Percentiles rank a stretch among this genome's conserved stretches.
Conservation (phyloP, 768 basidiomycete genomes). For the Hericium coralloides region DNA sequence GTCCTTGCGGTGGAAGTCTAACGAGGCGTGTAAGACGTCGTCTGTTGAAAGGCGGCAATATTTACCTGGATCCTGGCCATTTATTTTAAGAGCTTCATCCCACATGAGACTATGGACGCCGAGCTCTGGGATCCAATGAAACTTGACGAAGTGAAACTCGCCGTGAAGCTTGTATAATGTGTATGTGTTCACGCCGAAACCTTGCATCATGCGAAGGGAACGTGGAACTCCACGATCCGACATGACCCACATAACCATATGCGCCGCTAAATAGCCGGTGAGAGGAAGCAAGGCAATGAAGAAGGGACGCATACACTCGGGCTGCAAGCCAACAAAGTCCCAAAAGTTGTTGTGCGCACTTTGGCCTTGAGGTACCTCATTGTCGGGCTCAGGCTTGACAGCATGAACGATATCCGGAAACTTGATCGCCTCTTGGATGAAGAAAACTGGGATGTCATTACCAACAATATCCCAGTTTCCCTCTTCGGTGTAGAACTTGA, state of each 20-base stretch:
- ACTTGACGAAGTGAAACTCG: constrained; percentile 78
- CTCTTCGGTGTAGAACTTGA: constrained; percentile 75
- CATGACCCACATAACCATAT: constrained; percentile 81
- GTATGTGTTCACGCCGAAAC: constrained; percentile 82
- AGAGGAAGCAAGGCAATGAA: background rate
- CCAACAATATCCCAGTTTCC: constrained; percentile 86
- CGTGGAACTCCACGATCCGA: constrained; percentile 82
- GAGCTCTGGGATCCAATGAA: constrained; percentile 75
- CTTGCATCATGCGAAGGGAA: constrained; percentile 85
- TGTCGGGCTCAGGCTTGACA: constrained; percentile 78
- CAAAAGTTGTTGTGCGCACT: constrained; percentile 79
- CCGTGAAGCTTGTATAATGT: constrained; percentile 60
- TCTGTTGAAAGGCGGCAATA: background rate
- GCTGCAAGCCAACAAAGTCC: constrained; percentile 70
- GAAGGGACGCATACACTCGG: constrained; percentile 37
- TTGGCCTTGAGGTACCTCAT: constrained; percentile 67
- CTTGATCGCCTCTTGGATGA: constrained; percentile 75
- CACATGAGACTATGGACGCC: constrained; percentile 79
- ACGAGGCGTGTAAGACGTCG: background rate
- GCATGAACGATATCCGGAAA: constrained; percentile 85
- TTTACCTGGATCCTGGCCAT: constrained; percentile 72
- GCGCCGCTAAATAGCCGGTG: constrained; percentile 31
- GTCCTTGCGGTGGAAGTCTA: constrained; percentile 72
- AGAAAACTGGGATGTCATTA: constrained; percentile 79
- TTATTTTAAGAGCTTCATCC: constrained; percentile 85